Percentiles rank a stretch among this genome's conserved stretches.
These are phyloP conservation scores for Colletotrichum siamense DNA, from an alignment of 2,329 filamentous ascomycete species.

Conservation along the genomic window DNA sequence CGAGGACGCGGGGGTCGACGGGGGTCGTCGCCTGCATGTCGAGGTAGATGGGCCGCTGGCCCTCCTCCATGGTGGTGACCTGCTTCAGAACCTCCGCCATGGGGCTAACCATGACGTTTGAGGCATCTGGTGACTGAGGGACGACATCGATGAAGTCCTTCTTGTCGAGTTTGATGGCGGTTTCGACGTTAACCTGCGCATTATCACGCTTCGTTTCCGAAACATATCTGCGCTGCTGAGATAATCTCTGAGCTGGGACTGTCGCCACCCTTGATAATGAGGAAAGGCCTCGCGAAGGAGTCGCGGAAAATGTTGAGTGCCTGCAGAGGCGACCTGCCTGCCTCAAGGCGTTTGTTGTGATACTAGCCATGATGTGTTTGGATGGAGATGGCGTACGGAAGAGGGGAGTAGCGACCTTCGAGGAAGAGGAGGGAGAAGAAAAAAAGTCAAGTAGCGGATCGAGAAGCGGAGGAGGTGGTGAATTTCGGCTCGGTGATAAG, in stretches of 20 bases:
- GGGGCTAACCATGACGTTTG: conserved; percentile 79
- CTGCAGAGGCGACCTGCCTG: conserved; percentile 71
- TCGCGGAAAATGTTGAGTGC: conserved; percentile 40
- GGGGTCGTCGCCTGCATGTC: conserved; percentile 99
- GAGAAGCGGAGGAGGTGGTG: conserved; percentile 4
- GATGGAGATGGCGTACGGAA: conserved; percentile 23
- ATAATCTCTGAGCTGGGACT: conserved; percentile 28
- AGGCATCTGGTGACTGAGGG: conserved; percentile 44
- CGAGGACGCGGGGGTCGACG: conserved; percentile 90
- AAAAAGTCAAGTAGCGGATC: background rate
- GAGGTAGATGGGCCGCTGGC: conserved; percentile 92
- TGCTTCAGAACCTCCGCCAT: conserved; percentile 88
- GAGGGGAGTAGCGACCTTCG: conserved; percentile 19
- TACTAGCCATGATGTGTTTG: conserved; percentile 61
- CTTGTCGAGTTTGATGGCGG: conserved; percentile 85
- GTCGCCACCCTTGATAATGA: conserved; percentile 37
- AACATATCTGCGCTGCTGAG: conserved; percentile 72
- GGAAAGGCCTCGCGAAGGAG: conserved; percentile 37
- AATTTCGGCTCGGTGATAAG: conserved; percentile 17
- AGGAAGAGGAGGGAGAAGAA: conserved; percentile 13
- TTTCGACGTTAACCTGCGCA: conserved; percentile 83
- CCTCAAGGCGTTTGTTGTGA: conserved; percentile 73
- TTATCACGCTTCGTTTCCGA: conserved; percentile 80
- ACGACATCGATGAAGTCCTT: conserved; percentile 76
- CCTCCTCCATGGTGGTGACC: conserved; percentile 91